Conservation (phyloP, 352 stramenopile species). For the Pythium rishiriense region DNA sequence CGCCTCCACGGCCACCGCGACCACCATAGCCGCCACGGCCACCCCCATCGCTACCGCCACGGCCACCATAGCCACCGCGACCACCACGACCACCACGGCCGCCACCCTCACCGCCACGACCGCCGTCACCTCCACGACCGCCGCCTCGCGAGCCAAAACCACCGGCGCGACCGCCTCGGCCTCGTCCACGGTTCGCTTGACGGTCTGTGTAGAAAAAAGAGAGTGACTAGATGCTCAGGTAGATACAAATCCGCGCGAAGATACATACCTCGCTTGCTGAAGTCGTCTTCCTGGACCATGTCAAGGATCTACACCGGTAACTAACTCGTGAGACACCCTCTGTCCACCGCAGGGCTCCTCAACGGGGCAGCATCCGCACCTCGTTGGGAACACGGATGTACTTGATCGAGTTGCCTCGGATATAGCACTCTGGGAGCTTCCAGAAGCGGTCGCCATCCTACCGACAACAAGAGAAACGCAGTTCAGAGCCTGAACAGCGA, state of each 20-base stretch:
- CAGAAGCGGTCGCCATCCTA: conserved; percentile 97
- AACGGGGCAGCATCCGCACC: conserved; percentile 37
- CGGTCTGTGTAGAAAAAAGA: conserved; percentile 42
- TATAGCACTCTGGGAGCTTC: conserved; percentile 98
- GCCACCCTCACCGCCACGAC: conserved; percentile 42
- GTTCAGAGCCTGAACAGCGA: no score
- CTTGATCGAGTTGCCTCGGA: conserved; percentile 98
- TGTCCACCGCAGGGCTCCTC: no score
- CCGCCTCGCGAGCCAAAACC: conserved; percentile 42
- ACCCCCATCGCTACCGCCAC: conserved; percentile 35
- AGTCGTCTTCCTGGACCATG: conserved; percentile 94
- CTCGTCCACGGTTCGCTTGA: conserved; percentile 67
- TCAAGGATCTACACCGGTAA: conserved; percentile 84
- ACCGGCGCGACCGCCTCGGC: conserved; percentile 58
- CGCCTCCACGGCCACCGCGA: conserved; percentile 26
- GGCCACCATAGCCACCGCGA: conserved; percentile 42
- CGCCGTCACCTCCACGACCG: conserved; percentile 37
- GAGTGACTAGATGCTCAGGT: not conserved
- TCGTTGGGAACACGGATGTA: conserved; percentile 98
- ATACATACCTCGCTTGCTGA: conserved; percentile 65
- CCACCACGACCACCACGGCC: conserved; percentile 36
- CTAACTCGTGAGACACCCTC: no score
- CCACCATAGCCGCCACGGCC: conserved; percentile 30
- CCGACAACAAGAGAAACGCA: not conserved
- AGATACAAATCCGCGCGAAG: no score